A percentile compares a stretch with the other conserved stretches of the same genome.
These are phyloP conservation scores for Lophiostoma macrostomum DNA, from an alignment of 495 filamentous ascomycete genomes.

Conservation along the genomic window DNA sequence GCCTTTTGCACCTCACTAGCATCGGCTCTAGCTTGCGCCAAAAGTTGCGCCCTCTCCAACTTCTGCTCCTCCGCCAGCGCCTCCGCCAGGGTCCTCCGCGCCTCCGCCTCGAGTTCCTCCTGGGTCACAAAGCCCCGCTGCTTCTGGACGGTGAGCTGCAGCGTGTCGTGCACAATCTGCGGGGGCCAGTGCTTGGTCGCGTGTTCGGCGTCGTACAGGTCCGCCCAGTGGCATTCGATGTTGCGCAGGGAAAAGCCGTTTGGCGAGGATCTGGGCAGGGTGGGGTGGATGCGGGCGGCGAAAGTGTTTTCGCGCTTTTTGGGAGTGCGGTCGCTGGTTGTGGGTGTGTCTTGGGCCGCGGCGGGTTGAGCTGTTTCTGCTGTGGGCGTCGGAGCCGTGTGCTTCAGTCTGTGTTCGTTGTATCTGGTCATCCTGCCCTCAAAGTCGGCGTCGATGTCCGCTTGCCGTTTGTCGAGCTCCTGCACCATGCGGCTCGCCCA, in stretches of 20 bases:
- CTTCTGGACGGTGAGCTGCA: not conserved
- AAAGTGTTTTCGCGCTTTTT: not conserved
- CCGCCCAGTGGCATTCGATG: conserved; percentile 66
- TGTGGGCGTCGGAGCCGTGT: too few relatives aligned
- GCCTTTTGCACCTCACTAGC: too few relatives aligned
- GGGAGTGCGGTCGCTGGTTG: not conserved
- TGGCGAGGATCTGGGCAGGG: conserved; percentile 4
- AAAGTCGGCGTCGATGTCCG: too few relatives aligned
- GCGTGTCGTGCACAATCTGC: conserved; percentile 59
- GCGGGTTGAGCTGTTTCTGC: too few relatives aligned
- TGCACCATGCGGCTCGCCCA: not conserved
- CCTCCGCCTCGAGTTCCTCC: not conserved
- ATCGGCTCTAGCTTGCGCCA: too few relatives aligned
- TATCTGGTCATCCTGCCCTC: too few relatives aligned
- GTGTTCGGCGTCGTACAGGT: conserved; percentile 62
- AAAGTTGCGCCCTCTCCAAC: too few relatives aligned
- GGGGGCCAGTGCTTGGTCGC: conserved; percentile 65
- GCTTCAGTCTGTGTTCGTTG: too few relatives aligned
- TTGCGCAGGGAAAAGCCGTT: conserved; percentile 13
- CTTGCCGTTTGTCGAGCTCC: not conserved
- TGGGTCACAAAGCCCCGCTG: not conserved
- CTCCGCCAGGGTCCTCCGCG: too few relatives aligned
- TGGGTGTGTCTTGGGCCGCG: too few relatives aligned
- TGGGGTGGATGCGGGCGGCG: not conserved
- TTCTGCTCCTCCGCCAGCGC: too few relatives aligned